Percentiles rank a stretch among this genome's conserved stretches.
Evolutionary conservation across 2,329 filamentous ascomycete genomes (phyloP).

Genomic region (Hymenoscyphus fructigenus): DNA sequence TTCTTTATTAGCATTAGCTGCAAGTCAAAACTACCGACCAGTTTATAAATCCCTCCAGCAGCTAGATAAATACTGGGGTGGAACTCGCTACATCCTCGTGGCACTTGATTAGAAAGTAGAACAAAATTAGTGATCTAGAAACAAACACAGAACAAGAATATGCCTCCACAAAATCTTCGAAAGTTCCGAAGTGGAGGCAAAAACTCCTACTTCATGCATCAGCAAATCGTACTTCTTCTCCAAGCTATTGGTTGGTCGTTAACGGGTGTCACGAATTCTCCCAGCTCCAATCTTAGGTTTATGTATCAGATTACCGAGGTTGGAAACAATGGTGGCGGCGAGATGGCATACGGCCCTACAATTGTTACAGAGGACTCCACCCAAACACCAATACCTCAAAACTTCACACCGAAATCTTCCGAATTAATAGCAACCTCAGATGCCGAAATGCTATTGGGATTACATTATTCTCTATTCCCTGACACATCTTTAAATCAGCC

Average conservation of each 20-base stretch:
- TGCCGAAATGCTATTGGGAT: slow-evolving; percentile 48
- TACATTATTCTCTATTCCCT: slow-evolving; percentile 44
- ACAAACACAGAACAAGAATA: no score
- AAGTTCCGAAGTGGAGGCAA: slow-evolving; percentile 21
- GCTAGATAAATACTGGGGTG: no score
- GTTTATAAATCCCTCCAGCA: no score
- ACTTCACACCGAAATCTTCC: slow-evolving; percentile 35
- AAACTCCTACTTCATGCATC: slow-evolving; percentile 78
- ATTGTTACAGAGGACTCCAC: slow-evolving; percentile 5
- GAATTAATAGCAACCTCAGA: slow-evolving; percentile 43
- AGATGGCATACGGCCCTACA: slow-evolving; percentile 59
- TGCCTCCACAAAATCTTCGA: background rate
- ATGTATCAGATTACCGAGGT: slow-evolving; percentile 53
- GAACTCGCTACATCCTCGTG: no score
- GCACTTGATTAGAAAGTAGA: no score
- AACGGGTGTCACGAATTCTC: slow-evolving; percentile 84
- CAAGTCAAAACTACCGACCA: no score
- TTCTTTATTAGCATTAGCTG: no score
- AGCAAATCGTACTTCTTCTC: slow-evolving; percentile 35
- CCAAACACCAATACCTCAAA: slow-evolving; percentile 35
- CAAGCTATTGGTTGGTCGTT: slow-evolving; percentile 78
- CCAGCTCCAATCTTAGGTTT: slow-evolving; percentile 78
- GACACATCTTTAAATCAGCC: slow-evolving; percentile 23
- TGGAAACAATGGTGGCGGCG: slow-evolving; percentile 42
- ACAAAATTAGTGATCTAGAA: no score